Conservation (phyloP, 352 stramenopile species). For the Pythium scleroteichum region DNA sequence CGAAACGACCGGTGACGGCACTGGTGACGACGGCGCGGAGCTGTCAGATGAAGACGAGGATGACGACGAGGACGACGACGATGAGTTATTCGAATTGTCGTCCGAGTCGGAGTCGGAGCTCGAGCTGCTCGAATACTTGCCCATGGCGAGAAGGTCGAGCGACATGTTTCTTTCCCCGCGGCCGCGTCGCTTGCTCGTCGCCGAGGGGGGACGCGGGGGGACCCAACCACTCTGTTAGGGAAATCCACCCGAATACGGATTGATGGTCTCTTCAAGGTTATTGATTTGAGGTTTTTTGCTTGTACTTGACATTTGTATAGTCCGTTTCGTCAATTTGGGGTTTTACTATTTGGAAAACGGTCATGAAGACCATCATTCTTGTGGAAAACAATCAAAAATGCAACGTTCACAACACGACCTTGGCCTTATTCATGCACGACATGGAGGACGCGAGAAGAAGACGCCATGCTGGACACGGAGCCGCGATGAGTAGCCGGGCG, state of each 20-base stretch:
- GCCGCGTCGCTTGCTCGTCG: slow-evolving; percentile 8
- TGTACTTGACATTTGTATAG: slow-evolving; percentile 18
- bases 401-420: background rate
- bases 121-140: slow-evolving; percentile 82
- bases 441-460: slow-evolving; percentile 11
- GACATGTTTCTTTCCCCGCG: slow-evolving; percentile 40
- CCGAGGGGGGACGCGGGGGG: slow-evolving; percentile 19
- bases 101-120: slow-evolving; percentile 66
- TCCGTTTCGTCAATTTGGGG: slow-evolving; percentile 23
- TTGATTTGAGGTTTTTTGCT: slow-evolving; percentile 11
- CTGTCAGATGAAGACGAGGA: slow-evolving; percentile 30
- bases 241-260: slow-evolving; percentile 28
- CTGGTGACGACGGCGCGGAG: slow-evolving; percentile 28
- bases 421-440: slow-evolving; percentile 22
- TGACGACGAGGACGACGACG: slow-evolving; percentile 37
- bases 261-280: slow-evolving; percentile 38
- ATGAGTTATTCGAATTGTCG: slow-evolving; percentile 53
- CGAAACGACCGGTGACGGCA: slow-evolving; percentile 19
- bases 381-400: background rate
- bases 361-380: slow-evolving; percentile 29
- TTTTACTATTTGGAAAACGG: slow-evolving; percentile 27
- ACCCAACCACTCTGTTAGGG: slow-evolving; percentile 23
- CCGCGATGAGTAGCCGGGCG: slow-evolving; percentile 12
- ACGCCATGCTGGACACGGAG: slow-evolving; percentile 5
- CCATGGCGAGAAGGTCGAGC: slow-evolving; percentile 78